Conservation (phyloP, 495 filamentous ascomycete genomes). For the Tuber melanosporum region DNA sequence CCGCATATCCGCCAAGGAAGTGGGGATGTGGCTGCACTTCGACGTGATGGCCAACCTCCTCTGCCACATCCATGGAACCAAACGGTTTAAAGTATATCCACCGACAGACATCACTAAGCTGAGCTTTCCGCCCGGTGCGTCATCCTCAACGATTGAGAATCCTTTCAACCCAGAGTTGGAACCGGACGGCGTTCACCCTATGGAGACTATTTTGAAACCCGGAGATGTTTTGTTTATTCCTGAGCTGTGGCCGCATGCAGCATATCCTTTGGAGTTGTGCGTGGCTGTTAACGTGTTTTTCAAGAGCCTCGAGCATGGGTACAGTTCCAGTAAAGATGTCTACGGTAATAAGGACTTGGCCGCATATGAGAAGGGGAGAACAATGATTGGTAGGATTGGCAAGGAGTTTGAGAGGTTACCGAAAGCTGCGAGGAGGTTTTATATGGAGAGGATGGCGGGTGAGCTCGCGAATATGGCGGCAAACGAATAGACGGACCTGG, state of each 20-base stretch:
- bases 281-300: constrained; percentile 85
- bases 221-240: constrained; percentile 78
- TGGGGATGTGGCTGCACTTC: constrained; percentile 90
- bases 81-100: constrained; percentile 69
- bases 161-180: constrained; percentile 53
- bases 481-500: background rate
- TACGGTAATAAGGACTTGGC: constrained; percentile 83
- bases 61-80: constrained; percentile 67
- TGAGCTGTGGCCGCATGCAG: constrained; percentile 77
- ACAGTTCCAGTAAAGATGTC: constrained; percentile 71
- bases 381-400: constrained; percentile 61
- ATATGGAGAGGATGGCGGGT: constrained; percentile 64
- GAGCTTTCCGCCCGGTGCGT: constrained; percentile 65
- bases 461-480: constrained; percentile 52
- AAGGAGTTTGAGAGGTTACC: constrained; percentile 64
- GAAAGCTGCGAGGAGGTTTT: constrained; percentile 61
- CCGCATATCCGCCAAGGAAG: constrained; percentile 65
- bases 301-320: constrained; percentile 59
- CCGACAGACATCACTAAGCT: constrained; percentile 66
- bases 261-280: constrained; percentile 54
- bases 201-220: constrained; percentile 57
- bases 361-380: constrained; percentile 73
- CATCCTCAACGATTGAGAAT: constrained; percentile 65
- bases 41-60: constrained; percentile 89
- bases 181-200: constrained; percentile 54